phyloP scores from a whole-genome alignment of 768 basidiomycete species.

The Suillus paluster region DNA sequence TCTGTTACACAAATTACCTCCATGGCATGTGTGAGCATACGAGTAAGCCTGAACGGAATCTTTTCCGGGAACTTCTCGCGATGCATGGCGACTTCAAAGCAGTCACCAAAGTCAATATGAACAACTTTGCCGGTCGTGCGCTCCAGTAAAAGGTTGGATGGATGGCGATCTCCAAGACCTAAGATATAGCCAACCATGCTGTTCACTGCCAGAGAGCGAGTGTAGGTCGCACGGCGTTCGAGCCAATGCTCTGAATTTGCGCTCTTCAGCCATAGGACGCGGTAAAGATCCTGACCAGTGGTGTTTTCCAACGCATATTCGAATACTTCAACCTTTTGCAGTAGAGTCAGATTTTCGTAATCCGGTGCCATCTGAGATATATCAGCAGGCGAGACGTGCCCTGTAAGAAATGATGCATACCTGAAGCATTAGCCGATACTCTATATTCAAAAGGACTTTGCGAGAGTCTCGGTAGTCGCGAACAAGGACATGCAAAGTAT shows the following conservation, averaged over 20 bases:
- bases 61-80: slow-evolving; percentile 99
- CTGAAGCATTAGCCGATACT: slow-evolving; percentile 98
- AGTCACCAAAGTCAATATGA: slow-evolving; percentile 97
- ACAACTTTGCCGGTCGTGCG: slow-evolving; percentile 93
- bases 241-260: slow-evolving; percentile 97
- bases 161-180: slow-evolving; percentile 97
- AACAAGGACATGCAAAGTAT: slow-evolving; percentile 95
- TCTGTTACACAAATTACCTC: slow-evolving; percentile 57
- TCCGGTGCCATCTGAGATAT: slow-evolving; percentile 92
- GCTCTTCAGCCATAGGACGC: slow-evolving; percentile 96
- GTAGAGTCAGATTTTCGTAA: slow-evolving; percentile 90
- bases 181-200: slow-evolving; percentile 99
- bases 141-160: slow-evolving; percentile 92
- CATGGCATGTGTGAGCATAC: slow-evolving; percentile 99
- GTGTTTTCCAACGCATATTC: slow-evolving; percentile 99
- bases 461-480: slow-evolving; percentile 95
- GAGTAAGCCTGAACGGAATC: slow-evolving; percentile 95
- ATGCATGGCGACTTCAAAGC: slow-evolving; percentile 97
- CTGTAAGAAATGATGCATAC: slow-evolving; percentile 69
- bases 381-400: slow-evolving; percentile 37
- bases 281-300: slow-evolving; percentile 96
- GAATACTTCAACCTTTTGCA: slow-evolving; percentile 99
- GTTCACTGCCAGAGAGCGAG: slow-evolving; percentile 92
- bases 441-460: slow-evolving; percentile 96
- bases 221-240: slow-evolving; percentile 94